phyloP scores from a whole-genome alignment of 495 filamentous ascomycete species.

The Hypoxylon intermedium region DNA sequence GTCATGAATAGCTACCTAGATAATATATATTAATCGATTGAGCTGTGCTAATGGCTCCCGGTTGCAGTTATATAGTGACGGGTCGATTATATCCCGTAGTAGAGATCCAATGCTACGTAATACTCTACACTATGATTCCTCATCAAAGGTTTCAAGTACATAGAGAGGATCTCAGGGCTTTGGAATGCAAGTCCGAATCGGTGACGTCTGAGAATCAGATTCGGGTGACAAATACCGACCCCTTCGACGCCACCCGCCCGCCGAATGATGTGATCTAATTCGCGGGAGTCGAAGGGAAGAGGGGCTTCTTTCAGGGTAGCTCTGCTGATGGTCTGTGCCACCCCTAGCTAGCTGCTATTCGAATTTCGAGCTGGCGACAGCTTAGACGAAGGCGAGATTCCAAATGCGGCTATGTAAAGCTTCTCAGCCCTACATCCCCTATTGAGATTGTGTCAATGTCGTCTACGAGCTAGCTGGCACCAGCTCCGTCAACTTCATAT shows the following conservation, averaged over 20 bases:
- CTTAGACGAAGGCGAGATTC: slow-evolving; percentile 7
- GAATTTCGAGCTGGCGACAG: neutral
- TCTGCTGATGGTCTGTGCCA: slow-evolving; percentile 18
- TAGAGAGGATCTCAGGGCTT: neutral
- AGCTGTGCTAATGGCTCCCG: no score
- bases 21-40: no score
- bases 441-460: neutral
- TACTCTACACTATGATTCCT: slow-evolving; percentile 24
- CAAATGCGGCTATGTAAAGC: slow-evolving; percentile 27
- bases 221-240: slow-evolving; percentile 28
- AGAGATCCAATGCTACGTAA: neutral
- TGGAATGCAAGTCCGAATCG: slow-evolving; percentile 1
- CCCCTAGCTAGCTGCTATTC: slow-evolving; percentile 20
- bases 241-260: slow-evolving; percentile 23
- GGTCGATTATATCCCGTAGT: neutral
- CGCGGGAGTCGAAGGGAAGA: neutral
- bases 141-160: neutral
- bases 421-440: slow-evolving; percentile 14
- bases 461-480: neutral
- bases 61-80: neutral
- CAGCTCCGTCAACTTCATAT: neutral
- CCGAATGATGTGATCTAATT: slow-evolving; percentile 30
- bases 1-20: slow-evolving; percentile 4
- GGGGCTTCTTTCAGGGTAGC: neutral
- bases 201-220: slow-evolving; percentile 25